These are phyloP conservation scores for Dictyophora rubrovolvata DNA, from an alignment of 768 basidiomycete species.

Conservation along the genomic window DNA sequence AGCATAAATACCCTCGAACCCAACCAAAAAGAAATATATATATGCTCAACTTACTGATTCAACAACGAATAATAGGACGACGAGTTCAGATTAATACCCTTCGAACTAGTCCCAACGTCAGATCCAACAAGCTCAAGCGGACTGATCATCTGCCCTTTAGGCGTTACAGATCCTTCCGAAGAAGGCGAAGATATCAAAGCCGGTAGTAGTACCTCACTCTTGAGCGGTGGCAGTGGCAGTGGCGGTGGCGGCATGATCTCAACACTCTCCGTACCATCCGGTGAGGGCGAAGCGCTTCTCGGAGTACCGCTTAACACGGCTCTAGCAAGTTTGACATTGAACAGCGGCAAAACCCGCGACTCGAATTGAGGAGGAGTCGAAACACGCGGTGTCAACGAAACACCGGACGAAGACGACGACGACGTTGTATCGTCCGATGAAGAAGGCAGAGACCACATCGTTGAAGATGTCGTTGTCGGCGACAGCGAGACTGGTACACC, in stretches of 20 bases:
- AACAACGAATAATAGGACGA: constrained; percentile 46
- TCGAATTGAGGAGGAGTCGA: background rate
- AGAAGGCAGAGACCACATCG: too few relatives aligned
- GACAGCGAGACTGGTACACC: too few relatives aligned
- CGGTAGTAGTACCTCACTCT: constrained; percentile 22
- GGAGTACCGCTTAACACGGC: background rate
- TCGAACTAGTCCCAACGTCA: constrained; percentile 15
- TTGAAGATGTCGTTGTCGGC: too few relatives aligned
- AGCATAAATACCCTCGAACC: constrained; percentile 5
- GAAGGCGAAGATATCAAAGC: constrained; percentile 33
- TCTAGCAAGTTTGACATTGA: background rate
- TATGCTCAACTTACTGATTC: constrained; percentile 47
- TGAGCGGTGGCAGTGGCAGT: background rate
- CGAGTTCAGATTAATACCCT: constrained; percentile 16
- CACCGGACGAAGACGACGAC: background rate
- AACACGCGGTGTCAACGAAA: background rate
- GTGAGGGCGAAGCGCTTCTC: background rate
- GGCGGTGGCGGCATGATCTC: background rate
- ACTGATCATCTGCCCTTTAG: constrained; percentile 22
- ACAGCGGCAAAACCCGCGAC: background rate
- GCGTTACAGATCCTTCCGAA: constrained; percentile 31
- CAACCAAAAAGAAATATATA: constrained; percentile 1
- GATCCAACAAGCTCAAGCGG: constrained; percentile 12
- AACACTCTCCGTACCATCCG: background rate
- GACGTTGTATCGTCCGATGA: background rate